These are phyloP conservation scores for Irpex rosettiformis DNA, from an alignment of 1,284 basidiomycete species.

Conservation along the genomic window DNA sequence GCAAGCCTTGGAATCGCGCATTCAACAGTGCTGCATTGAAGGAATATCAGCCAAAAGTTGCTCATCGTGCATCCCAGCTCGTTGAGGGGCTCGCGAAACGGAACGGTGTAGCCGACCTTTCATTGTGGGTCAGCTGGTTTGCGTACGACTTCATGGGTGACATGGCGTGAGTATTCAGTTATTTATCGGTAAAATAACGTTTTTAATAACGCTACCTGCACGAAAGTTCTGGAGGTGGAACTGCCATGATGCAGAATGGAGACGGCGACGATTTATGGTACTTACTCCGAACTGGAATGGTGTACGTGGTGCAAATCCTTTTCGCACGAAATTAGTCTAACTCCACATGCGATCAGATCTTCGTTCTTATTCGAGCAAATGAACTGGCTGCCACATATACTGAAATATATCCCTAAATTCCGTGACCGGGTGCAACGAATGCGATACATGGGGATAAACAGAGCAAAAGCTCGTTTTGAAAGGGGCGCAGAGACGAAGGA, in stretches of 20 bases:
- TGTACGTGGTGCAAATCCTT: conserved; percentile 36
- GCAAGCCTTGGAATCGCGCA: conserved; percentile 19
- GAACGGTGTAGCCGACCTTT: conserved; percentile 25
- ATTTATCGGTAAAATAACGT: not conserved
- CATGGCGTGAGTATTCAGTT: conserved; percentile 26
- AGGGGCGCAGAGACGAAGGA: conserved; percentile 39
- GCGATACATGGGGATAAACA: conserved; percentile 31
- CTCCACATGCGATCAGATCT: no score
- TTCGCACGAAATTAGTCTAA: no score
- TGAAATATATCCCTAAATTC: conserved; percentile 24
- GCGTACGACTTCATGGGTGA: conserved; percentile 40
- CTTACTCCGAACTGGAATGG: conserved; percentile 32
- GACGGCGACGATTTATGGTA: conserved; percentile 8
- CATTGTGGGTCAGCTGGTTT: conserved; percentile 33
- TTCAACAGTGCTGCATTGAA: conserved; percentile 16
- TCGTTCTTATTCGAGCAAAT: not conserved
- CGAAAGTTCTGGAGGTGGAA: conserved; percentile 11
- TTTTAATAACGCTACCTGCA: not conserved
- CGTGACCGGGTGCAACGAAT: conserved; percentile 27
- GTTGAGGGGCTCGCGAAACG: conserved; percentile 26
- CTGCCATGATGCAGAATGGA: conserved; percentile 8
- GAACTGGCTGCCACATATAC: not conserved
- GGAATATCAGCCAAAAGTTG: conserved; percentile 15
- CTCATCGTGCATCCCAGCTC: conserved; percentile 31
- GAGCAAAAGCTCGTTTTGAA: conserved; percentile 25